Base-by-base conservation (phyloP, 2,329 filamentous ascomycete genomes). In the Thelonectria discophora region DNA sequence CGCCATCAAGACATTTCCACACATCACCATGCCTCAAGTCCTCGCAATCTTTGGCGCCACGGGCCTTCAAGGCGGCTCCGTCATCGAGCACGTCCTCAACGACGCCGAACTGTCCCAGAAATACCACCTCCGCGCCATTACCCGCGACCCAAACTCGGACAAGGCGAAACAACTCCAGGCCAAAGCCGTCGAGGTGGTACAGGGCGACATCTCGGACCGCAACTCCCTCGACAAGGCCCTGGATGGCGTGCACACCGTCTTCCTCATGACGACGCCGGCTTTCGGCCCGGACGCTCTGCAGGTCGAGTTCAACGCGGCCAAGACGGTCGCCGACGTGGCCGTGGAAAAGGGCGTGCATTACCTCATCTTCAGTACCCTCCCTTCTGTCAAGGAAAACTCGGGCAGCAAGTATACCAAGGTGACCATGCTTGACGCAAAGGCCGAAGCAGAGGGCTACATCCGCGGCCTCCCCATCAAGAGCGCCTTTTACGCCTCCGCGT, bases 1-100 rank as follows among this genome's bases (percentile, higher is more conserved):
- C n/a, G n/a, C n/a, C n/a, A n/a, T n/a, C n/a, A n/a, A n/a, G n/a
- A n/a, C n/a, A n/a, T n/a, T n/a, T n/a, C n/a, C 24, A 24, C 24
- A 4, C 24, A 7, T 7, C 18, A 61, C 24, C 17, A 76, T 76
- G 73, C 58, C 67, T 42, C 76, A 78, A 40, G 64, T 77, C 32
- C 72, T 83, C 34, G 77, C 75, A 24, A 76, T 86, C 21, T 83
- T 85, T 52, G 83, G 83, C 9, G 82, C 82, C 20, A 86, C 83
- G 0, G 82, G 83, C 60, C 77, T 81, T 37, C 84, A 86, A 69
- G 83, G 84, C 17, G 74, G 80, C 11, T 81, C 81, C 9, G 75
- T 85, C 9, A 74, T 85, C 56, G 71, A 78, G 49, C 71, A 75
- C 24, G 74, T 86, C 11, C 76, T 84, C 10, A 75, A 75, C 37